Percentiles rank a stretch among this genome's conserved stretches.
Evolutionary conservation across 2,329 filamentous ascomycete species (phyloP).

Genomic region (Ilyonectria destructans): DNA sequence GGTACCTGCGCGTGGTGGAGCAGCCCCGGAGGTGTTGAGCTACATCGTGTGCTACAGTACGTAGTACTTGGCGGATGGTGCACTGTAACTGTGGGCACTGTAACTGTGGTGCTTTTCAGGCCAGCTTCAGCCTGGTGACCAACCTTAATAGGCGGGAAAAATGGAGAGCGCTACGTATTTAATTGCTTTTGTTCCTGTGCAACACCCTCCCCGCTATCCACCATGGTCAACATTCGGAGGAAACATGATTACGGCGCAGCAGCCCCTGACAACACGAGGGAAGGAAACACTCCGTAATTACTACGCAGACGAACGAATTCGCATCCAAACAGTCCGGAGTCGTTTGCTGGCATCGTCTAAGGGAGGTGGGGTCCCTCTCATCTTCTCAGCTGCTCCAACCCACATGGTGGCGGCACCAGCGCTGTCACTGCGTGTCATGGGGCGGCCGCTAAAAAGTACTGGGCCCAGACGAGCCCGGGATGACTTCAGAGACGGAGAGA

Average conservation of each 20-base stretch:
- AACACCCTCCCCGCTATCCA: neutral
- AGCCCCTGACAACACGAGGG: no score
- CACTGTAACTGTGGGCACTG: neutral
- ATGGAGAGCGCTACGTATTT: neutral
- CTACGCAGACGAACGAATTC: no score
- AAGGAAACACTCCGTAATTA: no score
- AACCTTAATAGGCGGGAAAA: neutral
- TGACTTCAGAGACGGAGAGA: slow-evolving; percentile 11
- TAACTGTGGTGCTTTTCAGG: no score
- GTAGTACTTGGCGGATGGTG: neutral
- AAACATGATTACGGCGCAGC: no score
- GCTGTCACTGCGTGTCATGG: slow-evolving; percentile 18
- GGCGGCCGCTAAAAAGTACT: slow-evolving; percentile 15
- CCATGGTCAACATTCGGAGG: no score
- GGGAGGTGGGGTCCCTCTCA: no score
- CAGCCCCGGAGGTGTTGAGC: neutral
- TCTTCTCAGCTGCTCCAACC: neutral
- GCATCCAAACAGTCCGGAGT: no score
- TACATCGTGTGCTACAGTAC: neutral
- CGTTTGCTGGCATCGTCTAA: no score
- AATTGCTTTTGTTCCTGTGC: neutral
- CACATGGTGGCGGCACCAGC: slow-evolving; percentile 10
- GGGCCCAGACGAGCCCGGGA: slow-evolving; percentile 11
- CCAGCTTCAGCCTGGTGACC: neutral
- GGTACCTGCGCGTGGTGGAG: neutral